A percentile compares a stretch with the other conserved stretches of the same genome.
Evolutionary conservation across 1,284 basidiomycete genomes (phyloP).

Genomic region (Cutaneotrichosporon mucoides): DNA sequence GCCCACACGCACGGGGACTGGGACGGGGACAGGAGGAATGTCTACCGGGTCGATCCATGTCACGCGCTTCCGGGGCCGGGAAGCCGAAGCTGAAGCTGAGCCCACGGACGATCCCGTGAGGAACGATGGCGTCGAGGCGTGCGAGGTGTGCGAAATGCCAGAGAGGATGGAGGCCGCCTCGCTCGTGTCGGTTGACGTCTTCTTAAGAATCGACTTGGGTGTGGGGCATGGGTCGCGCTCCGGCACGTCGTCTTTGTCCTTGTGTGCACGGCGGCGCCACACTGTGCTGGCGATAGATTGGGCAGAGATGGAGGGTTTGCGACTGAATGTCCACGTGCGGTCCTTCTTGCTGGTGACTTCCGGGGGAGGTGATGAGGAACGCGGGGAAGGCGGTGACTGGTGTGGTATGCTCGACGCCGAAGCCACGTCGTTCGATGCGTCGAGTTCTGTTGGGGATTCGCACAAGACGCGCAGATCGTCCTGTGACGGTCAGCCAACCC

Average conservation of each 20-base stretch:
- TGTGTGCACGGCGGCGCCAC: background rate
- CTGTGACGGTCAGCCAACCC: background rate
- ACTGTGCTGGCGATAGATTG: no score
- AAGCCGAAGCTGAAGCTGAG: no score
- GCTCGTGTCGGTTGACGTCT: background rate
- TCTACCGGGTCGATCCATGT: background rate
- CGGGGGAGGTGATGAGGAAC: background rate
- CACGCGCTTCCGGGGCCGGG: background rate
- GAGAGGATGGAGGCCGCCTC: background rate
- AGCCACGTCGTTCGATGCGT: background rate
- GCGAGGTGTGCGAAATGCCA: no score
- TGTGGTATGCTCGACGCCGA: no score
- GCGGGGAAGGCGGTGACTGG: background rate
- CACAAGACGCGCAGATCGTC: background rate
- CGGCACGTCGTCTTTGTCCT: background rate
- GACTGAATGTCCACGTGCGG: no score
- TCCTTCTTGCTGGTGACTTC: no score
- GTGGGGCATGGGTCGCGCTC: background rate
- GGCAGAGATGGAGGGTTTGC: no score
- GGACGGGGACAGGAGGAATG: no score
- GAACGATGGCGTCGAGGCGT: no score
- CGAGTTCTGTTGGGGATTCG: background rate
- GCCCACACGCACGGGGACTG: background rate
- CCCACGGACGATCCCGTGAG: no score
- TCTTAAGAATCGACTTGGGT: constrained; percentile 3